Conservation (phyloP, 805 yeast genomes). For the Wickerhamomyces hampshirensis region DNA sequence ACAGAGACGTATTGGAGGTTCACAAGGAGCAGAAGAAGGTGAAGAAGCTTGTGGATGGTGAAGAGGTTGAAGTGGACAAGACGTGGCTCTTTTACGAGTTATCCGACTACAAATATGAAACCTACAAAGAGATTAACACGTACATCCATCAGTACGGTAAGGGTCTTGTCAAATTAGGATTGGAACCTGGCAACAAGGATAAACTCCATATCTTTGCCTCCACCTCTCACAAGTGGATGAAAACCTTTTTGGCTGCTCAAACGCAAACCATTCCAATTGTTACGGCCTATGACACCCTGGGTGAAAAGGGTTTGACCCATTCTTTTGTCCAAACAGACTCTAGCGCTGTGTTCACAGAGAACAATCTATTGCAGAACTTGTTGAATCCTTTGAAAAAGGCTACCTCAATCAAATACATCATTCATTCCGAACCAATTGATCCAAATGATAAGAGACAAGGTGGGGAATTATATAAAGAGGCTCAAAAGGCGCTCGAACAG, state of each 20-base stretch:
- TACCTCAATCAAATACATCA: constrained; percentile 55
- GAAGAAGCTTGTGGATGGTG: constrained; percentile 74
- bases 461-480: constrained; percentile 55
- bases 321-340: constrained; percentile 82
- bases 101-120: constrained; percentile 62
- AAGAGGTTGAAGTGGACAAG: constrained; percentile 66
- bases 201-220: constrained; percentile 81
- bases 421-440: constrained; percentile 62
- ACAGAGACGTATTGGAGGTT: constrained; percentile 70
- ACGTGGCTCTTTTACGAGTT: constrained; percentile 85
- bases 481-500: constrained; percentile 53
- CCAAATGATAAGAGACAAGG: constrained; percentile 56
- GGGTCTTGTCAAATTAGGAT: constrained; percentile 72
- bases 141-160: constrained; percentile 55
- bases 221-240: constrained; percentile 90
- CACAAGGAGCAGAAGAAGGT: constrained; percentile 74
- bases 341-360: constrained; percentile 79
- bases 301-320: constrained; percentile 82
- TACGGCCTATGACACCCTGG: constrained; percentile 94
- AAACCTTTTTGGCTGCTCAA: constrained; percentile 71
- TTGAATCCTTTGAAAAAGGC: constrained; percentile 69
- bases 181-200: constrained; percentile 54
- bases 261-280: constrained; percentile 82
- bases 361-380: constrained; percentile 60
- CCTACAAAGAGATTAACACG: constrained; percentile 51